Base-by-base conservation (phyloP, 148 eudicot species). In the Vaccinium myrtillus region DNA sequence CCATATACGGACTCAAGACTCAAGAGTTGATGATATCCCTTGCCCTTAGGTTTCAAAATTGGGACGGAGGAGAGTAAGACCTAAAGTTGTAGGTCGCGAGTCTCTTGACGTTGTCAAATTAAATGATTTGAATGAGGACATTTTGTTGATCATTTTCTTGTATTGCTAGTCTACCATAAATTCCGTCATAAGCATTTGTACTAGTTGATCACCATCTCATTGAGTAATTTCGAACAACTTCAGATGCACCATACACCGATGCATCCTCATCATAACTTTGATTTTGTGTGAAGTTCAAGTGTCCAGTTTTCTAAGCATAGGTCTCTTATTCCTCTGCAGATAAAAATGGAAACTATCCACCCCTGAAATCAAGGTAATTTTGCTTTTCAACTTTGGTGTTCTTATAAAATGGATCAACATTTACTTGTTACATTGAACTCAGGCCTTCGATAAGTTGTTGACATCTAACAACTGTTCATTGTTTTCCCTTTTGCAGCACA, bases 401-500 rank as follows among this genome's bases (percentile, higher is more conserved):
- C 79, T 46, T 80, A 19, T 71, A 51, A 63, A 32, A 8, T 73
- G 15, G 16, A 4, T 39, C 25, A 69, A 25, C 30, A 61, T 86
- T 86, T 23, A 32, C 5, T 55, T 50, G 82, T 69, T 79, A 81
- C 65, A n/a, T n/a, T 58, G 0, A 6, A 4, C 5, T 58, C 5
- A 61, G 0, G n/a, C 75, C 46, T 25, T 70, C 58, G n/a, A 43
- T 56, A 69, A 56, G 25, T 13, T 81, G 25, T 32, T 46, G 25
- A 74, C 67, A 56, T 54, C 70, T 80, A 36, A 63, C 80, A 67
- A 54, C 54, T 1, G 14, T 56, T n/a, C 39, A 13, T 48, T 78
- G 23, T 51, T 53, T 65, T 81, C 46, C 83, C 67, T 61, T 83
- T 84, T 93, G 90, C 95, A 94, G 98, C 87, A 43, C 87, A 80